phyloP scores from a whole-genome alignment of 1,284 basidiomycete genomes.

The Sanguinoderma infundibulare region DNA sequence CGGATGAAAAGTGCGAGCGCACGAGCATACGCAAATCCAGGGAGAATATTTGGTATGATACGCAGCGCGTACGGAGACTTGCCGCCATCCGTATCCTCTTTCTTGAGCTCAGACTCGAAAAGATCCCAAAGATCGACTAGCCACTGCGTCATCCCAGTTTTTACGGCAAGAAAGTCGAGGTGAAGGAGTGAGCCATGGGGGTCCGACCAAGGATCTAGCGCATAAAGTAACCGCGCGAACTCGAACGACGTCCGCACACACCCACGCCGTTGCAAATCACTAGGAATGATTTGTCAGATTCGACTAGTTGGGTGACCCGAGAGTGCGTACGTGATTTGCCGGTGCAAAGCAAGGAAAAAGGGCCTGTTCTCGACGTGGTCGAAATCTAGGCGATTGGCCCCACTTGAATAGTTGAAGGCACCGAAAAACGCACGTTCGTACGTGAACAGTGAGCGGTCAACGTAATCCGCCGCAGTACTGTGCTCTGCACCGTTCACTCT shows the following conservation, averaged over 20 bases:
- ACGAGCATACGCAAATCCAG: slow-evolving; percentile 81
- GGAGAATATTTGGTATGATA: slow-evolving; percentile 44
- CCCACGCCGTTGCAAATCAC: slow-evolving; percentile 86
- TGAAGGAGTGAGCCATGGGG: slow-evolving; percentile 87
- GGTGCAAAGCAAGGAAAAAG: slow-evolving; percentile 81
- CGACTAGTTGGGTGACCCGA: background rate
- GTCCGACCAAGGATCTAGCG: slow-evolving; percentile 83
- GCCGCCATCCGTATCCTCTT: slow-evolving; percentile 44
- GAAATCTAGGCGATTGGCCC: slow-evolving; percentile 85
- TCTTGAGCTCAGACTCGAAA: slow-evolving; percentile 39
- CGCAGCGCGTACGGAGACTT: slow-evolving; percentile 48
- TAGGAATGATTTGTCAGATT: slow-evolving; percentile 31
- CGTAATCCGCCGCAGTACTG: slow-evolving; percentile 81
- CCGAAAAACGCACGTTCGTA: slow-evolving; percentile 89
- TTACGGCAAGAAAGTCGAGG: slow-evolving; percentile 84
- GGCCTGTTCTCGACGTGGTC: slow-evolving; percentile 85
- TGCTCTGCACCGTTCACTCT: slow-evolving; percentile 58
- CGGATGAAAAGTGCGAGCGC: slow-evolving; percentile 71
- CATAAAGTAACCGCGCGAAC: slow-evolving; percentile 81
- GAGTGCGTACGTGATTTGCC: slow-evolving; percentile 67
- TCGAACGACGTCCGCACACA: slow-evolving; percentile 89
- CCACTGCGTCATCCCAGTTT: slow-evolving; percentile 82
- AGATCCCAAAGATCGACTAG: slow-evolving; percentile 68
- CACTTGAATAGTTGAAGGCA: slow-evolving; percentile 81
- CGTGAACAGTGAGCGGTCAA: slow-evolving; percentile 86